These are phyloP conservation scores for Leptodermis oblonga DNA, from an alignment of 257 asterid species.

Conservation along the genomic window DNA sequence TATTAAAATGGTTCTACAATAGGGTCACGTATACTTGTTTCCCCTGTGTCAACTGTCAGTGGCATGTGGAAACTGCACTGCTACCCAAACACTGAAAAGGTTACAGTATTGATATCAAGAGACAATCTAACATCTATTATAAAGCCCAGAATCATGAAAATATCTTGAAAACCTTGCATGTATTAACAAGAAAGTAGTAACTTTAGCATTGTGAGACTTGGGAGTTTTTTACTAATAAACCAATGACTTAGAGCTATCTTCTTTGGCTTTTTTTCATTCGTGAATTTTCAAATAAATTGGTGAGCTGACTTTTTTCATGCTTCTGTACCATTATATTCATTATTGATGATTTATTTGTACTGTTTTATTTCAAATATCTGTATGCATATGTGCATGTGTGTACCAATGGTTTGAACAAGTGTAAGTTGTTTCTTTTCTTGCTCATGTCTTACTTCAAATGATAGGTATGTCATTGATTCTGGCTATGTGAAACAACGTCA, in stretches of 20 bases:
- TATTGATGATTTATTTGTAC: background rate
- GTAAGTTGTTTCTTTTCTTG: slow-evolving; percentile 5
- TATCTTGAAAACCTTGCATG: background rate
- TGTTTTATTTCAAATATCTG: background rate
- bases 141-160: background rate
- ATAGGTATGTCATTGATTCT: slow-evolving; percentile 84
- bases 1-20: background rate
- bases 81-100: background rate
- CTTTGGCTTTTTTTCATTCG: background rate
- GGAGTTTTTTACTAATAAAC: background rate
- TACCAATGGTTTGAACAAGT: background rate
- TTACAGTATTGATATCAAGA: background rate
- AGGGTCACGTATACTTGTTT: background rate
- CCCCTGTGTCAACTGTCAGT: slow-evolving; percentile 4
- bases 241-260: background rate
- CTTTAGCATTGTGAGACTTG: background rate
- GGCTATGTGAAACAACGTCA: slow-evolving; percentile 97
- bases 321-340: background rate
- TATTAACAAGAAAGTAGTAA: background rate
- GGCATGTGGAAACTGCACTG: background rate
- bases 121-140: background rate
- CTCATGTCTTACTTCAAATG: slow-evolving; percentile 24
- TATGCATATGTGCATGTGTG: background rate
- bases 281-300: background rate
- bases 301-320: background rate